Percentiles rank a stretch among this genome's conserved stretches.
These are phyloP conservation scores for Phytophthora capsici DNA, from an alignment of 352 stramenopile genomes.

Conservation along the genomic window DNA sequence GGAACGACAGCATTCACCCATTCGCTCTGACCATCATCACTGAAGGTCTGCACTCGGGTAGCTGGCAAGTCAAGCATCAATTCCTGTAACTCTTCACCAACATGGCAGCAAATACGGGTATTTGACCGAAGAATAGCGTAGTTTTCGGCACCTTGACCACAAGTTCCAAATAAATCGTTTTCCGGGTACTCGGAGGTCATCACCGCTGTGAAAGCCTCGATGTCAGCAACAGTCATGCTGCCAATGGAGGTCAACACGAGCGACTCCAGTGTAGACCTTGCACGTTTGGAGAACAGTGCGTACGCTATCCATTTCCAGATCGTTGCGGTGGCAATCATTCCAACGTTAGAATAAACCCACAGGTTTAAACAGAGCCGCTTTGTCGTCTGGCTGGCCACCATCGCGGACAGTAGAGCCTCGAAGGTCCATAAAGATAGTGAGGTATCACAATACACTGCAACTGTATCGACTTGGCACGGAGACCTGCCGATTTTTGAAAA, in stretches of 20 bases:
- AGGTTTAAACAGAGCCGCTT: not conserved
- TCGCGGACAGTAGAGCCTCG: conserved; percentile 1
- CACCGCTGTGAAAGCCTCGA: not conserved
- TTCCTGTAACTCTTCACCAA: not conserved
- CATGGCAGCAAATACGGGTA: not conserved
- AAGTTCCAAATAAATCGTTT: conserved; percentile 2
- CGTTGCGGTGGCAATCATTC: not conserved
- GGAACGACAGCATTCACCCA: conserved; percentile 15
- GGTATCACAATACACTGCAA: conserved; percentile 1
- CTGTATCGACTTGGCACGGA: not conserved
- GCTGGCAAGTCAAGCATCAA: not conserved
- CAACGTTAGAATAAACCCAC: not conserved
- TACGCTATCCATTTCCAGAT: conserved; percentile 25
- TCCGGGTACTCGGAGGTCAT: conserved; percentile 9
- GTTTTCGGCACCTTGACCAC: not conserved
- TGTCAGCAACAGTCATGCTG: not conserved
- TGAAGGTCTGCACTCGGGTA: conserved; percentile 2
- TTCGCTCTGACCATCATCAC: conserved; percentile 11
- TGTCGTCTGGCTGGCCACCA: not conserved
- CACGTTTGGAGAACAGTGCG: conserved; percentile 10
- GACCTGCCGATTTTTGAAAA: not conserved
- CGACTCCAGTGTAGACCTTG: not conserved
- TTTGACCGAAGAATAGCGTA: not conserved
- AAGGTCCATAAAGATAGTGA: not conserved
- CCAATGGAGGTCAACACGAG: not conserved